Percentiles rank a stretch among this genome's conserved stretches.
Evolutionary conservation across 192 early-diverging fungal genomes (phyloP).

Genomic region (Geranomyces michiganensis): DNA sequence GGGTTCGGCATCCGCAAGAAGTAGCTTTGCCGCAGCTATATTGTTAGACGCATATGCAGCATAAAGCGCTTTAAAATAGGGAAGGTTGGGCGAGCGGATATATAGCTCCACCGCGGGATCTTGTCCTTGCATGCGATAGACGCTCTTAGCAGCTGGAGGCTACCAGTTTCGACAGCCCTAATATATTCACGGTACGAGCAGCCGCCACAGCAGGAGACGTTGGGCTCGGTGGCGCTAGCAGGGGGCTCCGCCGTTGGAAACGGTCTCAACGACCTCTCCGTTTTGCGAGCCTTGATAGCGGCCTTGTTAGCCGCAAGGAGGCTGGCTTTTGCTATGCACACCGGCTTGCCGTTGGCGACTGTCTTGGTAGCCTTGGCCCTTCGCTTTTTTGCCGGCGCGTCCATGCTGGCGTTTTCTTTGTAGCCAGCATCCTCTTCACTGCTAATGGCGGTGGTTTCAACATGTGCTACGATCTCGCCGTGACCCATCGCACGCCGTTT

Average conservation of each 20-base stretch:
- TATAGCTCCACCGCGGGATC: neutral
- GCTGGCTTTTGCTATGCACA: neutral
- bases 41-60: conserved; percentile 3
- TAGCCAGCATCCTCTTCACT: conserved; percentile 9
- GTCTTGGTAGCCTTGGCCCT: conserved; percentile 4
- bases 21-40: conserved; percentile 11
- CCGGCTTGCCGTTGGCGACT: conserved; percentile 22
- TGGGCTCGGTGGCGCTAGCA: conserved; percentile 10
- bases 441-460: neutral
- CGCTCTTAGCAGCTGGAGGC: neutral
- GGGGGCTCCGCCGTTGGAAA: neutral
- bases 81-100: conserved; percentile 10
- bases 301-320: conserved; percentile 14
- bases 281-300: neutral
- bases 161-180: conserved; percentile 22
- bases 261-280: neutral
- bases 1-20: conserved; percentile 1
- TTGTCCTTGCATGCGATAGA: neutral
- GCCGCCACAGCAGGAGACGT: conserved; percentile 47
- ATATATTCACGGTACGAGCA: conserved; percentile 49
- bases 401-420: conserved; percentile 5
- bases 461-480: neutral
- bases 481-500: conserved; percentile 4
- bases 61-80: conserved; percentile 15
- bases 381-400: no score